phyloP scores from a whole-genome alignment of 768 basidiomycete species.

The Leccinum pellstonianum region DNA sequence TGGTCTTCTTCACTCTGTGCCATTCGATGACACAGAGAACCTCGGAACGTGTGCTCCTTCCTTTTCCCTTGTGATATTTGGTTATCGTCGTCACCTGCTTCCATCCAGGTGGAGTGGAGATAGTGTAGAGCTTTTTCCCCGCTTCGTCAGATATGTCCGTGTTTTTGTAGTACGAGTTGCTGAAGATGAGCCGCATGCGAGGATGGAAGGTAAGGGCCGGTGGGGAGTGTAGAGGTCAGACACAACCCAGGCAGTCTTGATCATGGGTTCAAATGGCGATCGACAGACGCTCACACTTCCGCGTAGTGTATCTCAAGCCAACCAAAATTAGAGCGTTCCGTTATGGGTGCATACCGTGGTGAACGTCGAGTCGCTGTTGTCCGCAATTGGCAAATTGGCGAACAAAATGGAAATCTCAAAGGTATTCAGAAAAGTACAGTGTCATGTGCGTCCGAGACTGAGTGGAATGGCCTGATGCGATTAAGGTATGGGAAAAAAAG shows the following conservation, averaged over 20 bases:
- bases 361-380: neutral
- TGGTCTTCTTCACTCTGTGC: slow-evolving; percentile 25
- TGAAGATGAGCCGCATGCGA: slow-evolving; percentile 20
- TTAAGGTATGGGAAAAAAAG: neutral
- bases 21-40: slow-evolving; percentile 33
- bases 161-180: slow-evolving; percentile 15
- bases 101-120: slow-evolving; percentile 15
- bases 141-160: slow-evolving; percentile 18
- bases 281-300: slow-evolving; percentile 1
- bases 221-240: neutral
- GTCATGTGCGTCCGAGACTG: neutral
- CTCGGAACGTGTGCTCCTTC: neutral
- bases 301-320: neutral
- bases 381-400: neutral
- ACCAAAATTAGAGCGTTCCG: slow-evolving; percentile 11
- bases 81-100: slow-evolving; percentile 16
- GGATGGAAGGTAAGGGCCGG: neutral
- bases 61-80: slow-evolving; percentile 1
- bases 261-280: slow-evolving; percentile 1
- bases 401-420: neutral
- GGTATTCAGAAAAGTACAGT: neutral
- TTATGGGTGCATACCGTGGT: neutral
- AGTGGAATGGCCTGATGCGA: neutral
- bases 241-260: neutral
- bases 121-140: slow-evolving; percentile 20